These are phyloP conservation scores for Jacaranda mimosifolia DNA, from an alignment of 257 asterid species.

Conservation along the genomic window DNA sequence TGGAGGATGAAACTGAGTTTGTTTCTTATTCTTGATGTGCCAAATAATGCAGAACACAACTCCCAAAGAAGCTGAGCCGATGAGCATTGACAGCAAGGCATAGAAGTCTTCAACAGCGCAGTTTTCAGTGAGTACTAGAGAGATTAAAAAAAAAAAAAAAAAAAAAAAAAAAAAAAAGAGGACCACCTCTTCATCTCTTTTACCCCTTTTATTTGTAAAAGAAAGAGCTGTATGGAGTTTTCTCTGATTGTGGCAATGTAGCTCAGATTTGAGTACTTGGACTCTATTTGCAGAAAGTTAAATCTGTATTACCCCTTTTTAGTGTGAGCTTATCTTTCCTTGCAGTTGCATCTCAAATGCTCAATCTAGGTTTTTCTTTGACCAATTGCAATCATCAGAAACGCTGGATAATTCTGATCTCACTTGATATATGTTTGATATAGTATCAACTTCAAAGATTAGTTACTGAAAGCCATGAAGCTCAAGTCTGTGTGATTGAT, in stretches of 20 bases:
- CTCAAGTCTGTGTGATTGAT: too few relatives aligned
- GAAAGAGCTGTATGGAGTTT: background rate
- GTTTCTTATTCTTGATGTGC: background rate
- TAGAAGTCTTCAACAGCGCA: constrained; percentile 6
- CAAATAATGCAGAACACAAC: constrained; percentile 46
- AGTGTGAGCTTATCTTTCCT: background rate
- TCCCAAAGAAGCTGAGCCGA: constrained; percentile 49
- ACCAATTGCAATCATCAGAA: too few relatives aligned
- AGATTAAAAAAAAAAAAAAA: too few relatives aligned
- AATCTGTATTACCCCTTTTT: background rate
- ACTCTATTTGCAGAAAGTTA: background rate
- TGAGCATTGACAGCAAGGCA: constrained; percentile 72
- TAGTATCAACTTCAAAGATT: too few relatives aligned
- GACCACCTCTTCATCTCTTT: background rate
- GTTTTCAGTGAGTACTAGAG: background rate
- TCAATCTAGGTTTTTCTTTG: too few relatives aligned
- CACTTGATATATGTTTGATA: too few relatives aligned
- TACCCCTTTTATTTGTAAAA: background rate
- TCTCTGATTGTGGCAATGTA: background rate
- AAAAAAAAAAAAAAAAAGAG: too few relatives aligned
- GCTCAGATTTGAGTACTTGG: background rate
- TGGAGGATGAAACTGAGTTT: background rate
- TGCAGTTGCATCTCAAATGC: background rate
- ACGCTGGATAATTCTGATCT: too few relatives aligned
- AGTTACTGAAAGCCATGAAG: too few relatives aligned